Evolutionary conservation across 495 filamentous ascomycete genomes (phyloP).

Genomic region (Physcia stellaris): DNA sequence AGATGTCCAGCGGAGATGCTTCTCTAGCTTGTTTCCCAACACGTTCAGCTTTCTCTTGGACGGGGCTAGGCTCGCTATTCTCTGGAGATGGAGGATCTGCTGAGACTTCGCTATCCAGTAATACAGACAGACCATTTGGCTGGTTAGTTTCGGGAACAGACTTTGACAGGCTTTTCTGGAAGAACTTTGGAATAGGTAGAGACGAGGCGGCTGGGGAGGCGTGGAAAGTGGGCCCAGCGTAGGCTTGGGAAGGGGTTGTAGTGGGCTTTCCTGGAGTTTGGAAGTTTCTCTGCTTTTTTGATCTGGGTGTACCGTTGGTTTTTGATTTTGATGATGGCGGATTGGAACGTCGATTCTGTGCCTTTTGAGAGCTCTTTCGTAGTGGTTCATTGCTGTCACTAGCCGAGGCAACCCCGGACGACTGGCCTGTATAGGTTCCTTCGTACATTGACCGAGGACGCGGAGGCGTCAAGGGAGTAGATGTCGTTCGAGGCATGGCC

Average conservation of each 20-base stretch:
- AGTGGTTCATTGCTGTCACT: slow-evolving; percentile 24
- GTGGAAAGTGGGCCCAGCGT: slow-evolving; percentile 91
- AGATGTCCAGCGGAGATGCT: too few relatives aligned
- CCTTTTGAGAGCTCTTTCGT: too few relatives aligned
- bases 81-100: too few relatives aligned
- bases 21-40: too few relatives aligned
- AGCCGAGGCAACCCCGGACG: slow-evolving; percentile 2
- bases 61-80: too few relatives aligned
- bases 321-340: too few relatives aligned
- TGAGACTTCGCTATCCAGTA: too few relatives aligned
- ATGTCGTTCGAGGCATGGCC: too few relatives aligned
- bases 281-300: slow-evolving; percentile 1
- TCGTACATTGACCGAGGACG: slow-evolving; percentile 15
- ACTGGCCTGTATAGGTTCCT: neutral
- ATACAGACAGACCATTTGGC: slow-evolving; percentile 20
- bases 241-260: slow-evolving; percentile 31
- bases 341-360: too few relatives aligned
- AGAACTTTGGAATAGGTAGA: slow-evolving; percentile 86
- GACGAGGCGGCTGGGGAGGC: slow-evolving; percentile 84
- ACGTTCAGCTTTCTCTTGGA: too few relatives aligned
- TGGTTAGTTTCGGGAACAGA: slow-evolving; percentile 51
- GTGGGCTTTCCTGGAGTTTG: slow-evolving; percentile 5
- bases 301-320: neutral
- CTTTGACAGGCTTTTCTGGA: slow-evolving; percentile 60
- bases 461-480: slow-evolving; percentile 15